Percentiles rank a stretch among this genome's conserved stretches.
Evolutionary conservation across 208 protist species (phyloP).

Genomic region (Crithidia fasciculata): DNA sequence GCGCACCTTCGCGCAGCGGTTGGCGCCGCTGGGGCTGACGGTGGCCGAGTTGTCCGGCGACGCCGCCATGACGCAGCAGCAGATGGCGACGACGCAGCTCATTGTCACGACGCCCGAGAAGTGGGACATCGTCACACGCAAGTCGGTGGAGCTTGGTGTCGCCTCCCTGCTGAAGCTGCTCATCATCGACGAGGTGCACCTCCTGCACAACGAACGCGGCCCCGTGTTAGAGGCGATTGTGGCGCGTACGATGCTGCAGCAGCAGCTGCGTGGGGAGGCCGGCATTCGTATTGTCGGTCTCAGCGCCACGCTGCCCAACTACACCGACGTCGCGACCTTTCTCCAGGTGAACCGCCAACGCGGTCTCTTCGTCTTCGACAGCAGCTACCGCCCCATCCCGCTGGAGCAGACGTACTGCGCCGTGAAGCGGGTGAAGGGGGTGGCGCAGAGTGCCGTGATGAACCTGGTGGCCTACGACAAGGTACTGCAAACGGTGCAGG

Average conservation of each 20-base stretch:
- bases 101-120: slow-evolving; percentile 99
- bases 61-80: slow-evolving; percentile 93
- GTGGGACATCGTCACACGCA: slow-evolving; percentile 99
- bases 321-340: slow-evolving; percentile 98
- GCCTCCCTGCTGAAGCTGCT: slow-evolving; percentile 88
- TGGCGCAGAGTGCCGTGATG: slow-evolving; percentile 95
- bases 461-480: slow-evolving; percentile 99
- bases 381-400: slow-evolving; percentile 96
- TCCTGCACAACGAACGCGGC: slow-evolving; percentile 99
- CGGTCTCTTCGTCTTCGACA: slow-evolving; percentile 96
- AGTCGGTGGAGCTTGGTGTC: slow-evolving; percentile 94
- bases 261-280: slow-evolving; percentile 71
- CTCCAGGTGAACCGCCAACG: slow-evolving; percentile 96
- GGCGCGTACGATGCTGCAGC: slow-evolving; percentile 93
- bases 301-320: slow-evolving; percentile 99
- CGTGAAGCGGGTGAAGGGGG: slow-evolving; percentile 94
- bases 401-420: slow-evolving; percentile 99
- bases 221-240: slow-evolving; percentile 99
- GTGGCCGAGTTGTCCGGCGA: slow-evolving; percentile 99
- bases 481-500: slow-evolving; percentile 89
- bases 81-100: slow-evolving; percentile 97
- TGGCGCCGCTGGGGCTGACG: slow-evolving; percentile 94
- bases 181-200: slow-evolving; percentile 99
- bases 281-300: slow-evolving; percentile 98
- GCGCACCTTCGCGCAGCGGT: slow-evolving; percentile 93